These are phyloP conservation scores for Melampsora allii-populina DNA, from an alignment of 1,284 basidiomycete genomes.

Conservation along the genomic window DNA sequence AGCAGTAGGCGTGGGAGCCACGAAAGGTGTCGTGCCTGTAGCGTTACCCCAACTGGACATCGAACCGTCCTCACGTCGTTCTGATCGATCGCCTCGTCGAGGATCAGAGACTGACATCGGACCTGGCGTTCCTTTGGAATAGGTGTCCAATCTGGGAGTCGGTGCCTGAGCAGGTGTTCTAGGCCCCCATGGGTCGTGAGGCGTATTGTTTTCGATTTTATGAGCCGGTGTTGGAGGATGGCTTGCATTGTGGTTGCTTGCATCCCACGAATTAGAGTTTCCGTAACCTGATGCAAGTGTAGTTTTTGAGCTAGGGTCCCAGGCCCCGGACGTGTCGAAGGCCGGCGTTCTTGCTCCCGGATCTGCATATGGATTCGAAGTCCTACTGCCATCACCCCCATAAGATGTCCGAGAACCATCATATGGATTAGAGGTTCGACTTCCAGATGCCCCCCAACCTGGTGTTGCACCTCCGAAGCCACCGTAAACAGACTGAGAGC, in stretches of 20 bases:
- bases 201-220: slow-evolving; percentile 43
- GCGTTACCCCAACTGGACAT: slow-evolving; percentile 46
- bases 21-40: slow-evolving; percentile 48
- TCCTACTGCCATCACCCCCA: slow-evolving; percentile 59
- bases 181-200: slow-evolving; percentile 45
- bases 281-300: slow-evolving; percentile 44
- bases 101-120: slow-evolving; percentile 31
- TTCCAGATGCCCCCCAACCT: slow-evolving; percentile 45
- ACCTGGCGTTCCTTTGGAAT: slow-evolving; percentile 27
- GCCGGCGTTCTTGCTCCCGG: slow-evolving; percentile 55
- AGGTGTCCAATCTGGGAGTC: slow-evolving; percentile 28
- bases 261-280: slow-evolving; percentile 45
- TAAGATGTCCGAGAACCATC: slow-evolving; percentile 65
- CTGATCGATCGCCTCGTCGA: slow-evolving; percentile 45
- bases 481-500: slow-evolving; percentile 42
- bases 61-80: slow-evolving; percentile 47
- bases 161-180: slow-evolving; percentile 22
- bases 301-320: slow-evolving; percentile 53
- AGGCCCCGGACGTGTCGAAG: slow-evolving; percentile 51
- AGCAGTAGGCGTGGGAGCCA: slow-evolving; percentile 48
- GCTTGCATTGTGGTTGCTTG: slow-evolving; percentile 39
- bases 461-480: slow-evolving; percentile 45
- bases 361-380: slow-evolving; percentile 67
- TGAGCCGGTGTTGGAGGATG: slow-evolving; percentile 42
- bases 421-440: slow-evolving; percentile 57